Conservation (phyloP, 306 rosid genomes). For the Vachellia pachyceras region DNA sequence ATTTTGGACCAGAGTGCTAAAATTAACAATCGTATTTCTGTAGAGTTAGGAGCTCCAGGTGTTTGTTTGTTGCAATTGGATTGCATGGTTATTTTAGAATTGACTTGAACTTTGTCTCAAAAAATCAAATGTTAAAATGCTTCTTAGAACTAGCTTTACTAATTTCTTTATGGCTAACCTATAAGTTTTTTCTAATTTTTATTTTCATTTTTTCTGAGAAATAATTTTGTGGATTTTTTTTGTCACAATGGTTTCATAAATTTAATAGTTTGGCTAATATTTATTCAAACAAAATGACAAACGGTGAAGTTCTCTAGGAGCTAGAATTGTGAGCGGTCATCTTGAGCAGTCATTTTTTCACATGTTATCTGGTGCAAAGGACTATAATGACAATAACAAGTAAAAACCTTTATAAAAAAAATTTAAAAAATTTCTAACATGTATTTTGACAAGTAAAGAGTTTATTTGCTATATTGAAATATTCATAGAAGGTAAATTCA, state of each 20-base stretch:
- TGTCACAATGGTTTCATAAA: neutral
- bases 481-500: neutral
- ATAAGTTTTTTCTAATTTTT: neutral
- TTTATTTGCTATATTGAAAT: neutral
- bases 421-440: neutral
- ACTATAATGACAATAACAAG: conserved; percentile 19
- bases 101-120: conserved; percentile 26
- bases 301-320: conserved; percentile 21
- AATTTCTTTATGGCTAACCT: conserved; percentile 12
- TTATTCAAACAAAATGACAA: conserved; percentile 12
- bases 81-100: conserved; percentile 1
- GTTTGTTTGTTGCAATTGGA: neutral
- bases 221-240: conserved; percentile 14
- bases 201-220: neutral
- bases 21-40: conserved; percentile 13
- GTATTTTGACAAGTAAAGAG: conserved; percentile 4
- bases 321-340: conserved; percentile 32
- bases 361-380: conserved; percentile 1
- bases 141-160: conserved; percentile 19
- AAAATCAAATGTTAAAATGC: conserved; percentile 29
- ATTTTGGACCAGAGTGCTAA: conserved; percentile 29
- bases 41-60: conserved; percentile 8
- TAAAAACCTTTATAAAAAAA: conserved; percentile 9
- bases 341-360: conserved; percentile 7
- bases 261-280: conserved; percentile 19